Base-by-base conservation (phyloP, 2,329 filamentous ascomycete species). In the Karstenula rhodostoma region DNA sequence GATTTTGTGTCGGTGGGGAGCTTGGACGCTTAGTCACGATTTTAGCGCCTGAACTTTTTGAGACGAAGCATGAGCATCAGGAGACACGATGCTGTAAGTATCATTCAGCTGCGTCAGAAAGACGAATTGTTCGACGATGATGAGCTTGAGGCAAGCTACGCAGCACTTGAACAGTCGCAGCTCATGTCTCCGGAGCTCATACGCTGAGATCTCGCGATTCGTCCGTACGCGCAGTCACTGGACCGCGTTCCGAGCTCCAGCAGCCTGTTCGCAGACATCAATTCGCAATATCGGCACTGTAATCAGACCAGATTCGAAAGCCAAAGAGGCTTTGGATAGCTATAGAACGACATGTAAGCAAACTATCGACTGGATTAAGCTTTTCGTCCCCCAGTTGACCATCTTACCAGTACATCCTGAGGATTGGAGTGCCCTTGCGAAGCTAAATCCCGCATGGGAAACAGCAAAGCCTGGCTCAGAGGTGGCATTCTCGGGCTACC, bases 401-500 rank as follows among this genome's bases (percentile, higher is more conserved):
- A 47, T 19, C 43, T 51, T 22, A 22, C 44, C 27, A 73, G 66
- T 67, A 37, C 59, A 52, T 25, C 37, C 59, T 27, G 55, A 52
- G 27, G 27, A 59, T 15, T 73, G 64, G 65, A 51, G 63, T 19
- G 78, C 81, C 25, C 82, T 77, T 22, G 74, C 73, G 77, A 79
- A 77, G 63, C 70, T 71, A 57, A 57, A 66, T 48, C 27, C 22
- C 40, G 15, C 13, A 1, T 59, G 17, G 35, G 58, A n/a, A 10
- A 13, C 15, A 58, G 51, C 22, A 56, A 53, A 42, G 33, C 56
- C 46, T 60, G 63, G 9, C 8, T 47, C 19, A 68, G 25, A 37
- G 66, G 23, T 60, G 49, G 81, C 82, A 0, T 75, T 91, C 0
- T 84, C 89, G 74, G 94, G 94, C 22, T 95, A 94, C 68, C 77